These are phyloP conservation scores for Oehlia diaphana DNA, from an alignment of 192 early-diverging fungal species.

Conservation along the genomic window DNA sequence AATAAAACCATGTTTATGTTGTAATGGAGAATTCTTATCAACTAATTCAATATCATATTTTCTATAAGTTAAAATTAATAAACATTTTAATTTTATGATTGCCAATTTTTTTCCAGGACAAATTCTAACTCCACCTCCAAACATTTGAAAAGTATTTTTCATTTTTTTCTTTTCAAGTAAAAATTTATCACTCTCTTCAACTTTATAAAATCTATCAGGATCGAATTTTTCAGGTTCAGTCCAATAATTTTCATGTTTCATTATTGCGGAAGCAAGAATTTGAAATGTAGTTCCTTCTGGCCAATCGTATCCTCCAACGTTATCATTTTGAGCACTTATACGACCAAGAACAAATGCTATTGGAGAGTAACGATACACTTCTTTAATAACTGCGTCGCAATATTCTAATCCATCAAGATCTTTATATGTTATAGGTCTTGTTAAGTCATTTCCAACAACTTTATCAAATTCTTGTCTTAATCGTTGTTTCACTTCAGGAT, in stretches of 20 bases:
- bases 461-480: background rate
- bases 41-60: conserved; percentile 23
- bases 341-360: background rate
- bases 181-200: background rate
- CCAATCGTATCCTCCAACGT: conserved; percentile 1
- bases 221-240: conserved; percentile 8
- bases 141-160: background rate
- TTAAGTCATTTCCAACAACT: background rate
- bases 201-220: conserved; percentile 15
- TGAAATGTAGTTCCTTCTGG: background rate
- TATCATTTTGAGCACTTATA: background rate
- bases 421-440: background rate
- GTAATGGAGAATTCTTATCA: background rate
- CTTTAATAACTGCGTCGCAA: conserved; percentile 13
- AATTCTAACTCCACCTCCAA: background rate
- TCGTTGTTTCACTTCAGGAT: conserved; percentile 6
- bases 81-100: background rate
- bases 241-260: background rate
- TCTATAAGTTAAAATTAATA: background rate
- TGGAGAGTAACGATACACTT: background rate
- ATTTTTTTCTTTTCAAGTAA: background rate
- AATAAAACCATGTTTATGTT: background rate
- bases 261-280: background rate
- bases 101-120: conserved; percentile 12
- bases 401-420: conserved; percentile 3